Percentiles rank a stretch among this genome's conserved stretches.
phyloP scores from a whole-genome alignment of 2,329 filamentous ascomycete genomes.

The Aspergillus udagawae region DNA sequence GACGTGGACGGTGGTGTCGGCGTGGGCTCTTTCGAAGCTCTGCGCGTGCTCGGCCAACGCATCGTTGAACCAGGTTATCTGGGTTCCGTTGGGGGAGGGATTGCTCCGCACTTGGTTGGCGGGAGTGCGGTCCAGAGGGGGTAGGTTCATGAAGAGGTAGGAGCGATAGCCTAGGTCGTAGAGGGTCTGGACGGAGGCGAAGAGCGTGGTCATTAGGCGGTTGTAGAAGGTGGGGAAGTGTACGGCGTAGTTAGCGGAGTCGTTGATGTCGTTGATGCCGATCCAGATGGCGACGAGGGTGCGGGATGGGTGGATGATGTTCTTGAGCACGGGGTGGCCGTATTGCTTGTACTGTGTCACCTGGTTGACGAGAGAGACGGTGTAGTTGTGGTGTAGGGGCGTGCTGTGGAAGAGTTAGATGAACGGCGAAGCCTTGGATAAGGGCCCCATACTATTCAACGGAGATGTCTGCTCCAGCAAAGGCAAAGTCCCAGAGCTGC shows the following conservation, averaged over 20 bases:
- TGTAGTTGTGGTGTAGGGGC: conserved; percentile 50
- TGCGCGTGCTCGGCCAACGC: conserved; percentile 33
- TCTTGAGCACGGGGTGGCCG: conserved; percentile 38
- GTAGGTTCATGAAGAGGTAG: conserved; percentile 50
- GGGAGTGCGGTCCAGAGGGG: conserved; percentile 47
- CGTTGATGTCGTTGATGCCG: conserved; percentile 55
- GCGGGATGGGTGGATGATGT: conserved; percentile 26
- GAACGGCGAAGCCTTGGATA: not conserved
- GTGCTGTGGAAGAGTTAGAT: conserved; percentile 28
- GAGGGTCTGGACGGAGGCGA: conserved; percentile 40
- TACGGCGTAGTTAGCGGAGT: conserved; percentile 43
- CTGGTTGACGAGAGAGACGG: conserved; percentile 49
- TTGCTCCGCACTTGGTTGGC: conserved; percentile 30
- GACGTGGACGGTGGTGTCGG: conserved; percentile 36
- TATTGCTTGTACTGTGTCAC: conserved; percentile 47
- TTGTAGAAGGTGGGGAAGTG: conserved; percentile 46
- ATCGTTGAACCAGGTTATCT: conserved; percentile 45
- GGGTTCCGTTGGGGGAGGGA: conserved; percentile 44
- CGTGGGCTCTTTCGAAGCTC: conserved; percentile 30
- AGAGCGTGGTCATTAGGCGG: conserved; percentile 39
- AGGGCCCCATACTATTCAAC: conserved; percentile 31
- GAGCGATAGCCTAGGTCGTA: conserved; percentile 43
- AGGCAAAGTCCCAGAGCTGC: conserved; percentile 56
- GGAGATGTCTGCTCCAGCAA: conserved; percentile 51
- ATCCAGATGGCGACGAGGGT: conserved; percentile 53